These are phyloP conservation scores for Moesziomyces parantarcticus DNA, from an alignment of 1,284 basidiomycete genomes.

Conservation along the genomic window DNA sequence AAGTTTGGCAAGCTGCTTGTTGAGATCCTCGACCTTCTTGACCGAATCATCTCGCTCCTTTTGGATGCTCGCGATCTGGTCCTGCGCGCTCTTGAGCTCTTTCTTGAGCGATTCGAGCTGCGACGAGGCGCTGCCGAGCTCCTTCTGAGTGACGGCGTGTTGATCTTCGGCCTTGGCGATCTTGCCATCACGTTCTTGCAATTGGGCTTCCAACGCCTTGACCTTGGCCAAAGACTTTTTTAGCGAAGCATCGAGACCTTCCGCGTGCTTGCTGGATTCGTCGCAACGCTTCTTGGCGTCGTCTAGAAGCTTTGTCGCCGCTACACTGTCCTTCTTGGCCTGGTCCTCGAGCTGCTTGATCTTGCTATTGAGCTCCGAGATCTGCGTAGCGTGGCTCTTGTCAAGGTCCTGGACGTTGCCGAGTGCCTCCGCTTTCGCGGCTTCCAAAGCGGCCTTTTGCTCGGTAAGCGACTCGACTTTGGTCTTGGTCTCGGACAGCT, in stretches of 20 bases:
- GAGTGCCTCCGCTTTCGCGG: constrained; percentile 19
- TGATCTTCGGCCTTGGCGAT: constrained; percentile 12
- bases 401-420: constrained; percentile 16
- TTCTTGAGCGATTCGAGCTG: constrained; percentile 9
- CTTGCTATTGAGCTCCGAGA: constrained; percentile 26
- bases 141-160: constrained; percentile 10
- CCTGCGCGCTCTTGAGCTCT: constrained; percentile 19
- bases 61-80: constrained; percentile 8
- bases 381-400: constrained; percentile 18
- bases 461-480: constrained; percentile 25
- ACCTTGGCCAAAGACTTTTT: constrained; percentile 14
- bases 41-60: constrained; percentile 14
- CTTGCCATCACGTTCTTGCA: constrained; percentile 17
- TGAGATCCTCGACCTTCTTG: constrained; percentile 23
- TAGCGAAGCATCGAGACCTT: constrained; percentile 18
- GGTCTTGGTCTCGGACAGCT: constrained; percentile 24
- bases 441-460: constrained; percentile 26
- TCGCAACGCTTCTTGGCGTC: constrained; percentile 20
- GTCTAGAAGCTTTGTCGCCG: constrained; percentile 14
- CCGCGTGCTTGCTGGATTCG: constrained; percentile 18
- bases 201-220: constrained; percentile 16
- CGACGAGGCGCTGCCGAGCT: constrained; percentile 14
- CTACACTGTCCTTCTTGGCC: constrained; percentile 9
- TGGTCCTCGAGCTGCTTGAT: constrained; percentile 29
- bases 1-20: constrained; percentile 17